Conservation (phyloP, 2,329 filamentous ascomycete genomes). For the Ophiostoma australiae region DNA sequence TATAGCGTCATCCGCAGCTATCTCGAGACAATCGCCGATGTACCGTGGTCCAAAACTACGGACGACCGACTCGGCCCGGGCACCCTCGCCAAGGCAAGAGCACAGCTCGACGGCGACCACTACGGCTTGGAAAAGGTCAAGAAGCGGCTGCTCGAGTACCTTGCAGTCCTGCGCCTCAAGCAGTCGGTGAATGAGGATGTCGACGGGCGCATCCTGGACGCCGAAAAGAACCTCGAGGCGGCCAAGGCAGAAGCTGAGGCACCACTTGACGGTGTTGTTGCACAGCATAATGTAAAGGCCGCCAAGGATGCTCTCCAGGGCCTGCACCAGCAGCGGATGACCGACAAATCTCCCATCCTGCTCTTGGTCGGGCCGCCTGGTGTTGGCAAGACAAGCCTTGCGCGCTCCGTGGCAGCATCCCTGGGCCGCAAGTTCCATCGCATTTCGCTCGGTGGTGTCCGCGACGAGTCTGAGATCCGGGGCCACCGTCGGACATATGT, state of each 20-base stretch:
- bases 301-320: conserved; percentile 12
- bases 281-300: conserved; percentile 18
- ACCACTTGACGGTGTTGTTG: conserved; percentile 25
- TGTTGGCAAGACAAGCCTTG: conserved; percentile 92
- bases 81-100: conserved; percentile 71
- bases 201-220: conserved; percentile 68
- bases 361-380: conserved; percentile 90
- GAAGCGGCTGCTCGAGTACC: conserved; percentile 89
- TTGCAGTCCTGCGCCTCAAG: conserved; percentile 93
- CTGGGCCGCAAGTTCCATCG: conserved; percentile 93
- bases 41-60: conserved; percentile 82
- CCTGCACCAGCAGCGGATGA: conserved; percentile 59
- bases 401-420: conserved; percentile 86
- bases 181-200: conserved; percentile 81
- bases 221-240: conserved; percentile 52
- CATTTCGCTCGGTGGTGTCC: conserved; percentile 90
- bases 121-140: conserved; percentile 97
- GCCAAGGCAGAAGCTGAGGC: conserved; percentile 40
- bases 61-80: conserved; percentile 79
- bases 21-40: conserved; percentile 86
- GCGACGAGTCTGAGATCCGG: conserved; percentile 94
- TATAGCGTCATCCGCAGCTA: conserved; percentile 93
- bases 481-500: conserved; percentile 95
- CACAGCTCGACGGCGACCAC: conserved; percentile 92
- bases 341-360: conserved; percentile 93